These are phyloP conservation scores for Gracilaria gracilis DNA, from an alignment of 23 red algal genomes.

Conservation along the genomic window DNA sequence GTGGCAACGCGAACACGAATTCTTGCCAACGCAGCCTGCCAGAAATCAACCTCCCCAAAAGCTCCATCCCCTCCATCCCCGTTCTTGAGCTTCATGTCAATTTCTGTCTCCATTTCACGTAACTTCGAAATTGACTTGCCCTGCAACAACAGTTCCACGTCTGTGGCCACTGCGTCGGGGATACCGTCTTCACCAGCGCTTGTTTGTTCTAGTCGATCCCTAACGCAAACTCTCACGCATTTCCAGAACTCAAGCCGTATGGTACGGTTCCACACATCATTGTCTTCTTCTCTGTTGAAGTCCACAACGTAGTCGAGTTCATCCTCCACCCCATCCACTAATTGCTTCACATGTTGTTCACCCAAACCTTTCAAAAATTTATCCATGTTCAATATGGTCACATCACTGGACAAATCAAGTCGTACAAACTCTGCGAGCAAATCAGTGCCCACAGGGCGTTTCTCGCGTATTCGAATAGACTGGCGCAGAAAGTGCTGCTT, in stretches of 20 bases:
- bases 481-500: constrained; percentile 79
- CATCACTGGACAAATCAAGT: constrained; percentile 42
- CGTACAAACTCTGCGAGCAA: constrained; percentile 68
- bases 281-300: constrained; percentile 51
- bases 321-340: constrained; percentile 48
- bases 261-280: constrained; percentile 22
- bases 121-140: constrained; percentile 43
- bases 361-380: constrained; percentile 44
- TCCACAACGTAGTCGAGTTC: constrained; percentile 77
- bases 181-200: not conserved
- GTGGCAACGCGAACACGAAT: constrained; percentile 38
- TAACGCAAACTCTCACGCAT: constrained; percentile 39
- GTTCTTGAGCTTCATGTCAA: constrained; percentile 28
- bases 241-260: constrained; percentile 58
- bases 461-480: constrained; percentile 74
- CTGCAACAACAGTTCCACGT: constrained; percentile 50
- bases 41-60: constrained; percentile 58
- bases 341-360: constrained; percentile 2
- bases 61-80: constrained; percentile 21
- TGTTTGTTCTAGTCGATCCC: not conserved
- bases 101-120: constrained; percentile 39
- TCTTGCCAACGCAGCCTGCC: constrained; percentile 37
- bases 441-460: constrained; percentile 49
- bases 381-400: not conserved
- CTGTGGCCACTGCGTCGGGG: constrained; percentile 1